These are phyloP conservation scores for Alternaria sp. DNA, from an alignment of 2,329 filamentous ascomycete genomes.

Conservation along the genomic window DNA sequence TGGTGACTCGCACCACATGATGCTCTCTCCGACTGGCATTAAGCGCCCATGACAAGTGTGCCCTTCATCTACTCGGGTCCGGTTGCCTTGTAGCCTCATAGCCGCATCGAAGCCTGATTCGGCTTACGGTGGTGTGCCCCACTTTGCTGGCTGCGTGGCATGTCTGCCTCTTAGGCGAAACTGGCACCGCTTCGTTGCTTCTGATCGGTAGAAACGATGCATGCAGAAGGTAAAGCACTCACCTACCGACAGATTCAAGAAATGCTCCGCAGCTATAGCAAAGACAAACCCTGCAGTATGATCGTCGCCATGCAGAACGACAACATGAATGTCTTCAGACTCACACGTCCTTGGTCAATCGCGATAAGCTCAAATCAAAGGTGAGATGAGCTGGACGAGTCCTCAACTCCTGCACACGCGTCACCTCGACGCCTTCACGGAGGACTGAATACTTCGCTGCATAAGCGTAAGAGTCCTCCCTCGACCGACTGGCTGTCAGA, in stretches of 20 bases:
- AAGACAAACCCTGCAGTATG: not conserved
- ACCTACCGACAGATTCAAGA: not conserved
- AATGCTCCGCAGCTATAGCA: not conserved
- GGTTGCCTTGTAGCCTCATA: not conserved
- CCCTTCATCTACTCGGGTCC: not conserved
- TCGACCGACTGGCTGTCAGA: not conserved
- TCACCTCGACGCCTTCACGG: not conserved
- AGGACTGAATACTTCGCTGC: not conserved
- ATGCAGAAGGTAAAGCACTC: not conserved
- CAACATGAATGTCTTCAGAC: accelerated
- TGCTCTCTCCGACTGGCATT: too few relatives aligned
- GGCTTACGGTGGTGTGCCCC: not conserved
- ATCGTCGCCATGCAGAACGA: not conserved
- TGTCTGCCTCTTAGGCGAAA: too few relatives aligned
- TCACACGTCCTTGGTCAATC: too few relatives aligned
- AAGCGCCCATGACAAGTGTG: not conserved
- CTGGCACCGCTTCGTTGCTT: too few relatives aligned
- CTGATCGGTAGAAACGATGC: not conserved
- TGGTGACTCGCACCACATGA: too few relatives aligned
- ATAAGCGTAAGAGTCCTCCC: not conserved
- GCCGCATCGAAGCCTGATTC: not conserved
- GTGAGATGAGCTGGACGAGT: not conserved
- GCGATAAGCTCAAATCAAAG: not conserved
- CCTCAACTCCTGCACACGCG: not conserved
- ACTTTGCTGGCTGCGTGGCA: not conserved